These are phyloP conservation scores for Fraxinus velutina DNA, from an alignment of 305 asterid genomes.

Conservation along the genomic window DNA sequence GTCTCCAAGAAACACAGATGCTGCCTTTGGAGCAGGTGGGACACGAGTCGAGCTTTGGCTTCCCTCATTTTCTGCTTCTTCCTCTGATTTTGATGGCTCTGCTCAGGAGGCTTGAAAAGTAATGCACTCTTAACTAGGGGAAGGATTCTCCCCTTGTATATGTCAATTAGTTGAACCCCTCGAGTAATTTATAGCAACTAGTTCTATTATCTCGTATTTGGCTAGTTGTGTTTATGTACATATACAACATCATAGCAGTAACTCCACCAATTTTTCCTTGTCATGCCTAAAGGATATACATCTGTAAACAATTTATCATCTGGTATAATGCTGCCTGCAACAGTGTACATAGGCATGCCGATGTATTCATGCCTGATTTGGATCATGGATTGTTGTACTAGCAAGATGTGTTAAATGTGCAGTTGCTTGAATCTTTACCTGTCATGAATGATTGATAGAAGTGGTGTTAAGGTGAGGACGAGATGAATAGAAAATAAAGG, in stretches of 20 bases:
- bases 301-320: not conserved
- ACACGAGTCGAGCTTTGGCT: slow-evolving; percentile 90
- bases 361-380: not conserved
- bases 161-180: not conserved
- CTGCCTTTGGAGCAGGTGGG: slow-evolving; percentile 64
- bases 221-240: slow-evolving; percentile 18
- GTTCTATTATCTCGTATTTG: not conserved
- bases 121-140: not conserved
- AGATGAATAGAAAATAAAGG: not conserved
- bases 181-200: not conserved
- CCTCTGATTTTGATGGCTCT: slow-evolving; percentile 30
- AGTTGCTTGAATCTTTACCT: not conserved
- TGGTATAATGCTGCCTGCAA: not conserved
- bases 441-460: not conserved
- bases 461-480: not conserved
- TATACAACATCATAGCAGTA: not conserved
- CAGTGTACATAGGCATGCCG: not conserved
- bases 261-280: not conserved
- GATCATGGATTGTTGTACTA: not conserved
- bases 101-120: slow-evolving; percentile 29
- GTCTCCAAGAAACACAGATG: slow-evolving; percentile 64
- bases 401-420: not conserved
- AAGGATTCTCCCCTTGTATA: slow-evolving; percentile 14
- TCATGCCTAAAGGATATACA: not conserved
- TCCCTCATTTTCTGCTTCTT: slow-evolving; percentile 54